phyloP scores from a whole-genome alignment of 2,329 filamentous ascomycete genomes.

The Sporothrix euskadiensis region DNA sequence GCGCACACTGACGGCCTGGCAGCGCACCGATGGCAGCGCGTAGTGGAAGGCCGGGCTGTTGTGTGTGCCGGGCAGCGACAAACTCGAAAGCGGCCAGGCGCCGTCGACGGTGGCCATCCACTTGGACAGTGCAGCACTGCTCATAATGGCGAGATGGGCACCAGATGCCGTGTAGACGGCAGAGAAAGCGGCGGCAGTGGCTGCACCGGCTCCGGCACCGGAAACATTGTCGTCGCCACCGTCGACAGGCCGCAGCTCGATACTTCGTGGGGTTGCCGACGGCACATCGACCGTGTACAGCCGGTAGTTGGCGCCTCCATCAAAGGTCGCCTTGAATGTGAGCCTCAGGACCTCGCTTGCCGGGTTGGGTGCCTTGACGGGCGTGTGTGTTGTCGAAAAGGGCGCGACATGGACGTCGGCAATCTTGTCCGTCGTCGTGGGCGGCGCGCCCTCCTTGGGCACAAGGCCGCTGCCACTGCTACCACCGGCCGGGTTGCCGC shows the following conservation, averaged over 20 bases:
- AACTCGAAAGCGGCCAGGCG: constrained; percentile 69
- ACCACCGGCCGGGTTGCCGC: not conserved
- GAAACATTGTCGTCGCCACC: constrained; percentile 34
- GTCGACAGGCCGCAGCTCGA: constrained; percentile 59
- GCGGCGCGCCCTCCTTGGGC: constrained; percentile 21
- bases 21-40: constrained; percentile 88
- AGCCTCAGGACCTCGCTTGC: constrained; percentile 69
- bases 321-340: constrained; percentile 60
- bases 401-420: constrained; percentile 61
- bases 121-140: constrained; percentile 64
- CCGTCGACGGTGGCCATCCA: constrained; percentile 83
- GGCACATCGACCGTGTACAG: constrained; percentile 72
- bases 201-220: not conserved
- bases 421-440: constrained; percentile 55
- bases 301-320: constrained; percentile 39
- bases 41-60: constrained; percentile 85
- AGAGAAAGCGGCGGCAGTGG: constrained; percentile 57
- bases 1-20: constrained; percentile 75
- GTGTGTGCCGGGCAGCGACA: constrained; percentile 94
- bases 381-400: constrained; percentile 65
- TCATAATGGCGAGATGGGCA: constrained; percentile 65
- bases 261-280: constrained; percentile 59
- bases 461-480: constrained; percentile 32
- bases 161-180: constrained; percentile 63
- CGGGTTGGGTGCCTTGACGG: constrained; percentile 60